Conservation (phyloP, 495 filamentous ascomycete species). For the Geopyxis carbonaria region DNA sequence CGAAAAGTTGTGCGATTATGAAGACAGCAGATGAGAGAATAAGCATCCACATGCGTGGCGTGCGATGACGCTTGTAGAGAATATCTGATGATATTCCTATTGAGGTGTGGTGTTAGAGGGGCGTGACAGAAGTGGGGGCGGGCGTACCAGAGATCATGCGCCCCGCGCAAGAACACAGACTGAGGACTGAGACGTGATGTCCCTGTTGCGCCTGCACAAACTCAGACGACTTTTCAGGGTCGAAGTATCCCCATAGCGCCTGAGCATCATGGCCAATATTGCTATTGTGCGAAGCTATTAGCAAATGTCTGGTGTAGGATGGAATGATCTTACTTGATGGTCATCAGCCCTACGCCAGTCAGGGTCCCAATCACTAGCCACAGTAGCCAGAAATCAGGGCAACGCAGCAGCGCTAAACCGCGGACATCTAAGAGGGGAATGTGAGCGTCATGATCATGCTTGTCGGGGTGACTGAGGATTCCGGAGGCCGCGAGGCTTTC, state of each 20-base stretch:
- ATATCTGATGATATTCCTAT: conserved; percentile 77
- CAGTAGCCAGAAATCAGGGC: conserved; percentile 75
- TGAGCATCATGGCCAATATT: conserved; percentile 84
- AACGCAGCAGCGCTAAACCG: conserved; percentile 58
- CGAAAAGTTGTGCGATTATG: conserved; percentile 61
- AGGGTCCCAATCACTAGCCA: conserved; percentile 73
- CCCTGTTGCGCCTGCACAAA: conserved; percentile 74
- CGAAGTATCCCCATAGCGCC: conserved; percentile 28
- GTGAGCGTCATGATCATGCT: conserved; percentile 36
- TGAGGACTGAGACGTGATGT: conserved; percentile 85
- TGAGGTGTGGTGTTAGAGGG: background rate
- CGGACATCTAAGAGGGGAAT: conserved; percentile 56
- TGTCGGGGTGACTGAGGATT: too few relatives aligned
- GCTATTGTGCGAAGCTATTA: conserved; percentile 29
- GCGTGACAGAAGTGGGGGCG: conserved; percentile 2
- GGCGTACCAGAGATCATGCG: conserved; percentile 54
- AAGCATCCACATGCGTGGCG: conserved; percentile 66
- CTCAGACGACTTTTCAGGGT: conserved; percentile 26
- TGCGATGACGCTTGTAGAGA: conserved; percentile 52
- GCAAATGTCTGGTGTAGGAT: background rate
- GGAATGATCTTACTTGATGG: conserved; percentile 69
- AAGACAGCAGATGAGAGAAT: conserved; percentile 63
- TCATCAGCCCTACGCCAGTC: conserved; percentile 91
- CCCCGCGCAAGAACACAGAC: conserved; percentile 65
- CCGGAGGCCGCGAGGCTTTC: conserved; percentile 13